Evolutionary conservation across 768 basidiomycete species (phyloP), one percentile per base, ranked within the genome.

Genomic region (Glaciozyma martinii): DNA sequence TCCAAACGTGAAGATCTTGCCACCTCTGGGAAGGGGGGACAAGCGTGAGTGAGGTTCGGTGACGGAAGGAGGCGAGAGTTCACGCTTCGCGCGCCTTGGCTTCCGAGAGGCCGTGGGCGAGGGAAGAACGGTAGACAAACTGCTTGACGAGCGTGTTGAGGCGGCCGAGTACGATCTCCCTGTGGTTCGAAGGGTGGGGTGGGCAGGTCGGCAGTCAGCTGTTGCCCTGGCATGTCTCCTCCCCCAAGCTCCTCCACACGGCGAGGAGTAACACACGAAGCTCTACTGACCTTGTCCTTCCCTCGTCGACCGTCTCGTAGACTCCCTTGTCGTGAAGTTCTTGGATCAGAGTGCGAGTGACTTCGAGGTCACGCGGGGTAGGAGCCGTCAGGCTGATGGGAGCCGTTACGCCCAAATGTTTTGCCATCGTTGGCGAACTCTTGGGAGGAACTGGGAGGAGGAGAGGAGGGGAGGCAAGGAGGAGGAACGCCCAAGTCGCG

Each of bases 1-100:
- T 49, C 95, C 95, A 77, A 94, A 99, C 10, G 95, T 98, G 77
- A 91, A 99, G 76, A 99, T 98, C 81, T 98, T 94, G 69, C 93
- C 95, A 59, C 95, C 95, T 13, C 66, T 67, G 62, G 25, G 43
- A 23, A n/a, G 25, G 9, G 7, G n/a, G 25, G 40, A n/a, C 27
- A 32, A 2, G 27, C n/a, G 49, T 19, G 27, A 23, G 56, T 15
- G 30, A 29, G 50, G 18, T 4, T 32, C 6, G 40, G 27, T 7
- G n/a, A 5, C 10, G 18, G 50, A 40, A 12, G 12, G 44, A 21
- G 27, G 25, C 27, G 21, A 18, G 23, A 57, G 37, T 66, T 30
- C 25, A 70, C 61, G 95, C 90, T 56, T 89, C 86, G 59, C 79
- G 83, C 13, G 94, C 93, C 2, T 90, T 87, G 25, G 86, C 78